A percentile compares a stretch with the other conserved stretches of the same genome.
Conservation (phyloP, 345 rosid genomes). For the Brassica incana region DNA sequence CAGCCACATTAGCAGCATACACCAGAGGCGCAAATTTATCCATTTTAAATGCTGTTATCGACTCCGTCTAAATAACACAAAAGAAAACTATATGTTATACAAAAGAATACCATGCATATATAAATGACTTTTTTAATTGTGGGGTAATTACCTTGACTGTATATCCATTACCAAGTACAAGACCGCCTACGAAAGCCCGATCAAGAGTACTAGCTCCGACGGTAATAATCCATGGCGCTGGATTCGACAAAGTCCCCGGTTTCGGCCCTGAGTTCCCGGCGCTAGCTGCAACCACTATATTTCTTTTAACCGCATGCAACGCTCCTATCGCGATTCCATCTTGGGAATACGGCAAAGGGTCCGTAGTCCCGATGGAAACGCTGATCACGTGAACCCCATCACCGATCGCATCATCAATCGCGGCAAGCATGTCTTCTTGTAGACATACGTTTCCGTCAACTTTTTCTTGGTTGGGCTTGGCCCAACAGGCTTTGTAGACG, state of each 20-base stretch:
- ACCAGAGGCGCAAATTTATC: slow-evolving; percentile 55
- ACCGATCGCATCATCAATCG: slow-evolving; percentile 74
- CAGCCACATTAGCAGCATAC: slow-evolving; percentile 58
- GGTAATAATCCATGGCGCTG: slow-evolving; percentile 80
- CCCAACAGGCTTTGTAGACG: slow-evolving; percentile 87
- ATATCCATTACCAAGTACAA: slow-evolving; percentile 66
- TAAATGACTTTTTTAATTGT: background rate
- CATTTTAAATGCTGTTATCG: slow-evolving; percentile 52
- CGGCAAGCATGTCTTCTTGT: slow-evolving; percentile 74
- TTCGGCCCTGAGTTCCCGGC: slow-evolving; percentile 82
- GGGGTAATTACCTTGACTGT: slow-evolving; percentile 43
- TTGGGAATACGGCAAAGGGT: slow-evolving; percentile 21
- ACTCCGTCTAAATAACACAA: slow-evolving; percentile 53
- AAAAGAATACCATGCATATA: background rate
- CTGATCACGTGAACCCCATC: slow-evolving; percentile 83
- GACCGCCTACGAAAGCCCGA: slow-evolving; percentile 49
- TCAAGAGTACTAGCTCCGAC: slow-evolving; percentile 82
- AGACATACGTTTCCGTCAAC: slow-evolving; percentile 50
- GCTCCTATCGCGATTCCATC: slow-evolving; percentile 70
- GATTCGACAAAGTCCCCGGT: slow-evolving; percentile 57
- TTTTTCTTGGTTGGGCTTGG: slow-evolving; percentile 51
- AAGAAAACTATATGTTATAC: slow-evolving; percentile 14
- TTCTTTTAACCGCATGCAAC: slow-evolving; percentile 55
- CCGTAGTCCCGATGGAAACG: slow-evolving; percentile 51
- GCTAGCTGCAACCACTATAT: slow-evolving; percentile 60